Evolutionary conservation across 495 filamentous ascomycete genomes (phyloP).

Genomic region (Amorphotheca resinae): DNA sequence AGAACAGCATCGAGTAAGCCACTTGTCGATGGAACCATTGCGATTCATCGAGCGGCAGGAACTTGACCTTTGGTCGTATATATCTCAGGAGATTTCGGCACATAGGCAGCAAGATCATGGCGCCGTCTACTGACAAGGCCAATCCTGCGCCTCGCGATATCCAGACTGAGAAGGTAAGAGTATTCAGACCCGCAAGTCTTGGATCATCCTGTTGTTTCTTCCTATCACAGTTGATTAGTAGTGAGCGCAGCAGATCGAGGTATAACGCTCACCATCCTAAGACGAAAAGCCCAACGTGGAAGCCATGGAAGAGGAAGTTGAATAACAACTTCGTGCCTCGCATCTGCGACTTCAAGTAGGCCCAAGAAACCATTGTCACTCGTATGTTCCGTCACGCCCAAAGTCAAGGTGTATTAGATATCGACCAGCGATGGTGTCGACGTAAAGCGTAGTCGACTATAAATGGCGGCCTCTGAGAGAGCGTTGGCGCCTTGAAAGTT

Average conservation of each 20-base stretch:
- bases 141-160: conserved; percentile 87
- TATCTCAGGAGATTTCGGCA: conserved; percentile 79
- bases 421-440: conserved; percentile 36
- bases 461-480: conserved; percentile 11
- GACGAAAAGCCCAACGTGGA: conserved; percentile 71
- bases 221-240: conserved; percentile 39
- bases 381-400: conserved; percentile 1
- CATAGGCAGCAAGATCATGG: conserved; percentile 85
- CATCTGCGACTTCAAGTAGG: conserved; percentile 41
- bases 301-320: conserved; percentile 72
- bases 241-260: neutral
- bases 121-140: conserved; percentile 66
- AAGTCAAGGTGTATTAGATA: conserved; percentile 14
- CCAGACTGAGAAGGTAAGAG: conserved; percentile 81
- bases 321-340: conserved; percentile 60
- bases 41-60: conserved; percentile 85
- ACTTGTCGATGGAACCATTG: conserved; percentile 96
- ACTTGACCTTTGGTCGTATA: conserved; percentile 76
- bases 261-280: conserved; percentile 63
- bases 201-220: conserved; percentile 57
- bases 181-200: conserved; percentile 66
- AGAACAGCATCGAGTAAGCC: conserved; percentile 78
- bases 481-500: conserved; percentile 1
- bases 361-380: conserved; percentile 11
- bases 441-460: conserved; percentile 11